These are phyloP conservation scores for Blastosporella zonata DNA, from an alignment of 1,284 basidiomycete species.

Conservation along the genomic window DNA sequence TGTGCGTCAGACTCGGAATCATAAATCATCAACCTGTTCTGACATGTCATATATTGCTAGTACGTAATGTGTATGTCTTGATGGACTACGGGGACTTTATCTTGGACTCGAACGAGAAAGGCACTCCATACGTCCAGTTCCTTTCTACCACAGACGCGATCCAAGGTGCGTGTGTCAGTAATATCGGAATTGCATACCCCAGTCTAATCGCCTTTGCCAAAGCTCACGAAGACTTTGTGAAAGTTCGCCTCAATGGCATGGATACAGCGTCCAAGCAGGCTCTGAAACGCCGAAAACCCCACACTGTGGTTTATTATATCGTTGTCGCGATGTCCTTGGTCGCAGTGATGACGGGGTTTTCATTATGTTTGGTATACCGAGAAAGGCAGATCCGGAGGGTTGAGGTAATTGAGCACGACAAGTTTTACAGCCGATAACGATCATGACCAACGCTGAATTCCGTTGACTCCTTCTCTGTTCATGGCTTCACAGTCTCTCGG, in stretches of 20 bases:
- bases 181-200: constrained; percentile 9
- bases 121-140: constrained; percentile 58
- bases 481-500: no score
- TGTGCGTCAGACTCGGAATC: constrained; percentile 32
- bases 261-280: constrained; percentile 37
- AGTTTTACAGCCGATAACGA: neutral
- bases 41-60: constrained; percentile 25
- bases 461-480: no score
- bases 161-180: constrained; percentile 34
- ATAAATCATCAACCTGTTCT: constrained; percentile 6
- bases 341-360: constrained; percentile 11
- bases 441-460: no score
- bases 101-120: constrained; percentile 32
- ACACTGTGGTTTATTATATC: constrained; percentile 19
- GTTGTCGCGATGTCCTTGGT: constrained; percentile 15
- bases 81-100: constrained; percentile 62
- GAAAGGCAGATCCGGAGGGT: constrained; percentile 7
- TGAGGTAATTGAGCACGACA: neutral
- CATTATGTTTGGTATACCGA: constrained; percentile 18
- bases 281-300: constrained; percentile 13
- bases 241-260: constrained; percentile 44
- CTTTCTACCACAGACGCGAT: constrained; percentile 46
- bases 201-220: constrained; percentile 17
- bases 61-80: constrained; percentile 55
- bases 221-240: constrained; percentile 51